Evolutionary conservation across 805 yeast species (phyloP), one percentile per base, ranked within the genome.

Genomic region (Suhomyces vadensis): DNA sequence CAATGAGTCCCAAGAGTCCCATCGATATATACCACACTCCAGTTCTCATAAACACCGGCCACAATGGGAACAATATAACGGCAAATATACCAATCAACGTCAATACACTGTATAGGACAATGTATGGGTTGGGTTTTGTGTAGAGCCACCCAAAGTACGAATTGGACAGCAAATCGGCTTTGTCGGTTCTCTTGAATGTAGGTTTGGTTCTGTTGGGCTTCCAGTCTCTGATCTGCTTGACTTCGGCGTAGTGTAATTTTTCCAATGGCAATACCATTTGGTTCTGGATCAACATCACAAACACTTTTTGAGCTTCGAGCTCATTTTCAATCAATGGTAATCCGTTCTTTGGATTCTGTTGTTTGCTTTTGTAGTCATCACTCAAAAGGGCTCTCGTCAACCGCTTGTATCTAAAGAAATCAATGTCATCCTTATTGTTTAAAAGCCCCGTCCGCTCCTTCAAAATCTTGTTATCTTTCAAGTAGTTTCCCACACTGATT

Each of bases 11-110:
- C 50, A 94, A 68, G 43, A 83, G 67, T 6, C 79, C 85, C 74
- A 92, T 79, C 25, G 96, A 86, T 42, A 89, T 61, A 63, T 90
- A 94, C 87, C 96, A 94, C 24, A 88, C 96, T 35, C 94, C 95
- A 43, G 76, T 75, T 62, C 95, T 83, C 94, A 94, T 82, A 65
- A 84, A 81, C 27, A 73, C 58, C 21, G 99, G 99, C 99, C 99
- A 94, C 57, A 94, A 75, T 50, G 98, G 99, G 82, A 89, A 94
- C 57, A 86, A 70, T 26, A 87, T 81, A 23, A 84, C 61, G 1
- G 79, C 73, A 53, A 85, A 80, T 3, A 85, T 74, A 17, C 79
- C 84, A 5, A 77, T 79, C 16, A 92, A 66, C 21, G 85, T 83
- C 51, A 86, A 73, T 2, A 83, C 75, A 6, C 87, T 84, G 54